These are phyloP conservation scores for Podospora pseudopauciseta DNA, from an alignment of 495 filamentous ascomycete species.

Conservation along the genomic window DNA sequence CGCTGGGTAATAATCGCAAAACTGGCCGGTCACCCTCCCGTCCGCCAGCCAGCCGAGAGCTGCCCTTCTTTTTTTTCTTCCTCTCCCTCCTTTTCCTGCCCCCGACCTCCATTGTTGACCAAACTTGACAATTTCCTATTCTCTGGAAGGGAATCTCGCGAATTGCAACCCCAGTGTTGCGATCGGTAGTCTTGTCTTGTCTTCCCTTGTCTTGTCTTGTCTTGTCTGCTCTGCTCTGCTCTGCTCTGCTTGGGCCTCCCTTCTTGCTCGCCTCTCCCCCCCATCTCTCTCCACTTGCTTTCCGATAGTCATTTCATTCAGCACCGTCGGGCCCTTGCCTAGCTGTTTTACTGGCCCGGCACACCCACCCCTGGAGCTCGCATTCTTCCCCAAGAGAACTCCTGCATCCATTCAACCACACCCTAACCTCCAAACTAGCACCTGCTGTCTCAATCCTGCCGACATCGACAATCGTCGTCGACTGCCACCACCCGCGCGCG, in stretches of 20 bases:
- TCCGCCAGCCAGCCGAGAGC: conserved; percentile 13
- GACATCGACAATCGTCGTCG: conserved; percentile 26
- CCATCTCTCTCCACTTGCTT: conserved; percentile 25
- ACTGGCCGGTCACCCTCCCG: conserved; percentile 24
- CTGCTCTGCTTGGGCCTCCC: conserved; percentile 11
- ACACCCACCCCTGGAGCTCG: conserved; percentile 35
- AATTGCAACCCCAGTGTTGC: not conserved
- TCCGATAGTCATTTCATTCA: conserved; percentile 39
- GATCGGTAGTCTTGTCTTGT: not conserved
- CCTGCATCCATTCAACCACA: conserved; percentile 19
- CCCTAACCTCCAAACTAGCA: conserved; percentile 26
- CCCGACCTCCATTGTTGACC: not conserved
- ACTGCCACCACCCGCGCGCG: conserved; percentile 15
- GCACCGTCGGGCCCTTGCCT: conserved; percentile 28
- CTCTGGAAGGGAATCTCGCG: not conserved
- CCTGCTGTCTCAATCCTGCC: conserved; percentile 25
- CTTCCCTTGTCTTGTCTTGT: too few species aligned
- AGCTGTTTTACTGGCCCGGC: conserved; percentile 36
- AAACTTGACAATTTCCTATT: not conserved
- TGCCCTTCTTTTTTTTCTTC: conserved; percentile 21
- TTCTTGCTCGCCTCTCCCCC: conserved; percentile 18
- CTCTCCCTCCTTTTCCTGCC: conserved; percentile 11
- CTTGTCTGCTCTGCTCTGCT: too few species aligned
- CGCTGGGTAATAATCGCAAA: conserved; percentile 31
- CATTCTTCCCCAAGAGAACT: conserved; percentile 29